Evolutionary conservation across 1,139 yeast species (phyloP).

Genomic region (Yamadazyma atmosphaerica): DNA sequence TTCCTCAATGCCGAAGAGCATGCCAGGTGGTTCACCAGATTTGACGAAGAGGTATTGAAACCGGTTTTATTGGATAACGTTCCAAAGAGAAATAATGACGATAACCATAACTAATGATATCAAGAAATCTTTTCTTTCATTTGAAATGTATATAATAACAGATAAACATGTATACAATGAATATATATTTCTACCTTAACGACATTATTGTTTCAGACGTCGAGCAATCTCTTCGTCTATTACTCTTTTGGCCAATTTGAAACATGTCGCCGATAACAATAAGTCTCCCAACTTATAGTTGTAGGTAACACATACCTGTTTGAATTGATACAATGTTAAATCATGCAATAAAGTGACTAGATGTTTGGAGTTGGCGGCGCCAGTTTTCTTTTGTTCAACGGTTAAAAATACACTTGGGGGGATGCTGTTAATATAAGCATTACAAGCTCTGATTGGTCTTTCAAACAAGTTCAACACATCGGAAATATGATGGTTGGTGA

Average conservation of each 20-base stretch:
- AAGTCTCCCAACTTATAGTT: constrained; percentile 64
- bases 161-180: not conserved
- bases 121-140: constrained; percentile 1
- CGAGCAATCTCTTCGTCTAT: constrained; percentile 60
- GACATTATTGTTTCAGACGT: constrained; percentile 29
- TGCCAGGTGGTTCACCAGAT: constrained; percentile 88
- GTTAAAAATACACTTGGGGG: constrained; percentile 51
- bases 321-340: constrained; percentile 60
- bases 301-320: constrained; percentile 61
- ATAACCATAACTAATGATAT: constrained; percentile 10
- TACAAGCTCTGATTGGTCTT: constrained; percentile 49
- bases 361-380: constrained; percentile 29
- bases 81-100: constrained; percentile 20
- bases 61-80: constrained; percentile 82
- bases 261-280: constrained; percentile 59
- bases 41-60: constrained; percentile 93
- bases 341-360: constrained; percentile 59
- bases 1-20: constrained; percentile 67
- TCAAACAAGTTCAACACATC: constrained; percentile 61
- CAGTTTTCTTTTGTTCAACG: constrained; percentile 22
- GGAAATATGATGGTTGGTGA: constrained; percentile 52
- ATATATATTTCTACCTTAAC: not conserved
- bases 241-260: constrained; percentile 70
- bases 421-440: constrained; percentile 36
- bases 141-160: constrained; percentile 3